Evolutionary conservation across 805 yeast species (phyloP).

Genomic region (Ogataea trehalophila): DNA sequence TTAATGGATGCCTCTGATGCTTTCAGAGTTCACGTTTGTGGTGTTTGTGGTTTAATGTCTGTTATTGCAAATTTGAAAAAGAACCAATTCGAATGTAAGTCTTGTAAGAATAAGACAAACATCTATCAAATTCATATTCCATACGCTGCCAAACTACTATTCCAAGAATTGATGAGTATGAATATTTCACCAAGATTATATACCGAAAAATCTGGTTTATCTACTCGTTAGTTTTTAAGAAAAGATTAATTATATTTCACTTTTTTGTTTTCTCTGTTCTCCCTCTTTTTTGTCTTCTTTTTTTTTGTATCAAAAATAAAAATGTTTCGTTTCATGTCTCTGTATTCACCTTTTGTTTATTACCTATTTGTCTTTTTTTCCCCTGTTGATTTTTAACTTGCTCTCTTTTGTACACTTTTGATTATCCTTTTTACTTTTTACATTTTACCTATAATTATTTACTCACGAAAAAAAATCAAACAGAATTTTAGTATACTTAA

Average conservation of each 20-base stretch:
- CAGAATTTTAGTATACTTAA: no score
- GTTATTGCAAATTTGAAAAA: conserved; percentile 97
- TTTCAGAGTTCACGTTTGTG: conserved; percentile 96
- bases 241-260: not conserved
- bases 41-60: conserved; percentile 96
- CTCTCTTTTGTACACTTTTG: no score
- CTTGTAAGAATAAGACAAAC: conserved; percentile 97
- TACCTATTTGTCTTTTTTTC: not conserved
- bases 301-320: not conserved
- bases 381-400: no score
- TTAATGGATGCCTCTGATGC: conserved; percentile 99
- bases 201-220: conserved; percentile 55
- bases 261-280: not conserved
- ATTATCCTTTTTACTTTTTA: no score
- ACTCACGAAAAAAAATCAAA: no score
- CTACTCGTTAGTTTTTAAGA: conserved; percentile 19
- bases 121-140: conserved; percentile 97
- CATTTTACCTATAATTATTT: no score
- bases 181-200: conserved; percentile 95
- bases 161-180: conserved; percentile 99
- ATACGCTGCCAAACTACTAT: conserved; percentile 94
- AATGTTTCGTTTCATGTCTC: not conserved
- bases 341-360: not conserved
- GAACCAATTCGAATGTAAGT: conserved; percentile 96
- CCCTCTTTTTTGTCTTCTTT: not conserved